Evolutionary conservation across 805 yeast genomes (phyloP), one percentile per base, ranked within the genome.

Genomic region (Wickerhamomyces strasburgensis): DNA sequence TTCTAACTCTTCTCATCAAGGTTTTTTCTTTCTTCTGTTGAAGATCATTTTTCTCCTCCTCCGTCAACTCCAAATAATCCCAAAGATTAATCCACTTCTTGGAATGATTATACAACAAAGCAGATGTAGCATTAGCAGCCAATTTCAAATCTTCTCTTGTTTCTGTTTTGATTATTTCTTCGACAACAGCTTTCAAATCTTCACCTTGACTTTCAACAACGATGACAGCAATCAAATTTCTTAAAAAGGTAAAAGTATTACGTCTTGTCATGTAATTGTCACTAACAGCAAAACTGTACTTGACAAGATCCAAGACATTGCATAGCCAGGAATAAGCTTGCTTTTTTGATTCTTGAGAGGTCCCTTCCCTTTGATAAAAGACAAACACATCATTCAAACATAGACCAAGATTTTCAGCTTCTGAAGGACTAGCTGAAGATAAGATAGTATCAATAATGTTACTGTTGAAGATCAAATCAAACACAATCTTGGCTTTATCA

Each of bases 371-470:
- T 38, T 73, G 72, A 29, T 80, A 62, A 16, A 58, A 60, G 6
- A 56, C 60, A 29, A 86, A 60, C 1, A 83, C 43, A 17, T 75
- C 78, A 18, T 75, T 65, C 47, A 76, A 73, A 47, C 89, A 88
- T 10, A 85, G 58, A 4, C 95, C 95, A 27, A 88, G 57, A 52
- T 84, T 84, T 48, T 88, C 95, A 2, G 95, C 79, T 52, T 89
- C 96, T 4, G 68, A 59, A 0, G 85, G 71, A 0, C 96, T 84
- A 37, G 78, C 73, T 2, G 90, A 75, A 48, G 74, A 80, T 10
- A 88, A 52, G 2, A 85, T 70, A 3, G 81, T 72, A 33, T 68
- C 69, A 33, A 85, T 54, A 11, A 78, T 57, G 9, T 66, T 64
- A 4, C 64, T 62, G 1, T 61, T 54, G 39, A 86, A 70, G 17